Base-by-base conservation (phyloP, 108 stramenopile species). In the Nitzschia sp. region DNA sequence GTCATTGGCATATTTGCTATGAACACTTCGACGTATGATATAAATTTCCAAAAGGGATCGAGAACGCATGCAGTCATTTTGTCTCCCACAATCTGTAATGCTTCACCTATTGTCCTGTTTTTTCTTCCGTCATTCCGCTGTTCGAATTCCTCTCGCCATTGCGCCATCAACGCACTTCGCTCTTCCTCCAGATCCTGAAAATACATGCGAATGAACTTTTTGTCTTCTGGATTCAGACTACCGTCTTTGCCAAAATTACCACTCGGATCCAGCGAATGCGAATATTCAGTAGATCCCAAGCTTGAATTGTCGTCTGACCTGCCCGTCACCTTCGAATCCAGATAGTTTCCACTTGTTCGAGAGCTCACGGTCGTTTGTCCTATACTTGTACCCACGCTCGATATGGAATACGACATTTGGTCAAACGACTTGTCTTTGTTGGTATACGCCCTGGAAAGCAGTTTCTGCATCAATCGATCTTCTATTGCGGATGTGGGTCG, bases 1-100 rank as follows among this genome's bases (percentile, higher is more conserved):
- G 81, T 72, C 6, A 71, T 41, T 26, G 84, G 84, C 68, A 85
- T 69, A 36, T 85, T 85, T 26, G 76, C 72, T 45, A 85, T 76
- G 25, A 81, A 79, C 31, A 73, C 61, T 68, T 80, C 60, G 57
- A 38, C 59, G 26, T 22, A 45, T 15, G 38, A 48, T 16, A 69
- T 16, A 29, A 30, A 58, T 21, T 32, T 58, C 57, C 57, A 58
- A 32, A 58, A 19, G 3, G 1, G 2, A 27, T 22, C 57, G 5
- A 6, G 17, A 2, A 22, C 21, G 22, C 34, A 26, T 17, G 15
- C 17, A 22, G 21, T 35, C 53, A 53, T 11, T 35, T 38, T 17
- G 1, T 66, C 11, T 36, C 34, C 53, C 15, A 35, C 34, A 22
- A 34, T 66, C 26, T 27, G 32, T 19, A 38, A 22, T 3, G 11